phyloP scores from a whole-genome alignment of 2,329 filamentous ascomycete genomes.

The Aspergillus texensis region DNA sequence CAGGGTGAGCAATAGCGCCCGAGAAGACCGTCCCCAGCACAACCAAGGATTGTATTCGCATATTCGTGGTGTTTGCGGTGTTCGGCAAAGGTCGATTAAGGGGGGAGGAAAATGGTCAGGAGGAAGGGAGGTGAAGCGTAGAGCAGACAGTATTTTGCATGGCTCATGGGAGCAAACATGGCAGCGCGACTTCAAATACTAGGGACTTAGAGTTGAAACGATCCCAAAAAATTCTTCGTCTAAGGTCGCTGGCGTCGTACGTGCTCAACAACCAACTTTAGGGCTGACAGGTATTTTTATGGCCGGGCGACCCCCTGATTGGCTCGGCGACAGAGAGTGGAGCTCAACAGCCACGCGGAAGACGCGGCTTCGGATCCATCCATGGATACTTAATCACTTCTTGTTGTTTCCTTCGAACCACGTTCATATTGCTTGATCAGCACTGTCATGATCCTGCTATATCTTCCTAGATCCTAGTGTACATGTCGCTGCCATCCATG shows the following conservation, averaged over 20 bases:
- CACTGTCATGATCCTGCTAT: not conserved
- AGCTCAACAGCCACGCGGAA: not conserved
- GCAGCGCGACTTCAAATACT: not conserved
- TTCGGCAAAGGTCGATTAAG: not conserved
- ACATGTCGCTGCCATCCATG: not conserved
- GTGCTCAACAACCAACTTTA: not conserved
- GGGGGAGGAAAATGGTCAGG: not conserved
- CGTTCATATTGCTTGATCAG: not conserved
- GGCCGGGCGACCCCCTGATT: not conserved
- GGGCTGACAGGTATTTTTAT: constrained; percentile 1
- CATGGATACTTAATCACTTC: too few relatives aligned
- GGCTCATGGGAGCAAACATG: not conserved
- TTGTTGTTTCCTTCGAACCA: not conserved
- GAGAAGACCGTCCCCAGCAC: not conserved
- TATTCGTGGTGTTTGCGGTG: not conserved
- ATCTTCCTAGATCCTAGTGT: not conserved
- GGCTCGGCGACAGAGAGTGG: not conserved
- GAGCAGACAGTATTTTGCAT: not conserved
- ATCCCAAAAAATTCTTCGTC: not conserved
- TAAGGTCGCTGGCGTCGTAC: not conserved
- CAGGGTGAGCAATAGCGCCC: not conserved
- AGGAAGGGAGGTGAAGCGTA: not conserved
- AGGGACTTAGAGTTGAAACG: not conserved
- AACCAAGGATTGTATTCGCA: not conserved
- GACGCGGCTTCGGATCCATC: not conserved